These are phyloP conservation scores for Kondoa subrosea DNA, from an alignment of 768 basidiomycete genomes.

Conservation along the genomic window DNA sequence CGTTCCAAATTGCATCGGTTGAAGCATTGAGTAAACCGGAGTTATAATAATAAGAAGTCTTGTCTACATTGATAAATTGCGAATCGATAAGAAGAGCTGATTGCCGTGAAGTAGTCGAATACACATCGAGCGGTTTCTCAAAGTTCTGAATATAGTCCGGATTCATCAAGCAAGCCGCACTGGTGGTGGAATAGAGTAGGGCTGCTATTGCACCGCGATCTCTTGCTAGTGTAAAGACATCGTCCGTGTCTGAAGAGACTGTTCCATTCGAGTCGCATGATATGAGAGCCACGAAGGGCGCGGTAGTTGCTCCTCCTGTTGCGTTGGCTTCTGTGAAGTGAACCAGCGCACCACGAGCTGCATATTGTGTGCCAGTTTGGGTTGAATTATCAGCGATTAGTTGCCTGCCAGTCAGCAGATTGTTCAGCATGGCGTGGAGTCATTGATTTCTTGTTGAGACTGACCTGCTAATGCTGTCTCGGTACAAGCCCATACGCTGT, in stretches of 20 bases:
- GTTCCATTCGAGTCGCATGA: constrained; percentile 66
- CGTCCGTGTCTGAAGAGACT: constrained; percentile 34
- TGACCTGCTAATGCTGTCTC: no score
- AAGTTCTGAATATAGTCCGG: constrained; percentile 50
- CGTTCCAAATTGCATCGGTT: constrained; percentile 32
- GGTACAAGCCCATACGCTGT: no score
- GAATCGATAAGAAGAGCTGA: constrained; percentile 37
- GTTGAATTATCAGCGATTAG: constrained; percentile 40
- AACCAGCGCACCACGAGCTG: constrained; percentile 50
- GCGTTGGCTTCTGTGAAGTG: constrained; percentile 54
- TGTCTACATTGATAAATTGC: constrained; percentile 43
- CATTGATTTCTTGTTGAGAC: no score
- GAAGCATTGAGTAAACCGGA: constrained; percentile 47
- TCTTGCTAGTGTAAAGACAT: constrained; percentile 66
- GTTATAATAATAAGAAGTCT: constrained; percentile 39
- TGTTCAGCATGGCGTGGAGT: no score
- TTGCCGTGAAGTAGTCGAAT: constrained; percentile 42
- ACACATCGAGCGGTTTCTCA: constrained; percentile 59
- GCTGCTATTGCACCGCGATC: constrained; percentile 65
- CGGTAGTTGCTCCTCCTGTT: constrained; percentile 37
- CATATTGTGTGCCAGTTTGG: neutral
- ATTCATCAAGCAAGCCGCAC: constrained; percentile 59
- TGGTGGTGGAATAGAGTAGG: constrained; percentile 57
- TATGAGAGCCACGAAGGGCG: constrained; percentile 83
- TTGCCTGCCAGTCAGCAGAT: no score